phyloP scores from a whole-genome alignment of 176 grass and related monocot genomes.

The Metroxylon sagu region DNA sequence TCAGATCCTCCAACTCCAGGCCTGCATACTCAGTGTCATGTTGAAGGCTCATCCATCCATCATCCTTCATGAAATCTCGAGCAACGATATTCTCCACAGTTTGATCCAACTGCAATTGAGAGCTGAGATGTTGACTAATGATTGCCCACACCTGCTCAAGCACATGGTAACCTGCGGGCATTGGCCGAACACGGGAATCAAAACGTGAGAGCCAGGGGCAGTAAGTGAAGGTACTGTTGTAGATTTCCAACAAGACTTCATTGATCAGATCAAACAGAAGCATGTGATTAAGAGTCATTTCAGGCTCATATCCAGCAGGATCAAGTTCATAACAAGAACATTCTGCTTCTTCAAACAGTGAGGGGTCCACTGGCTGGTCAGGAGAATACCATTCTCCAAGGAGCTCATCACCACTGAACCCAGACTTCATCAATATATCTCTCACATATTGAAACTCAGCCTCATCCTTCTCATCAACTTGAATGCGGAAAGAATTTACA shows the following conservation, averaged over 20 bases:
- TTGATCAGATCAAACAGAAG: constrained; percentile 93
- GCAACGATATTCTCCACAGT: constrained; percentile 59
- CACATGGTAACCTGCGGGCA: constrained; percentile 51
- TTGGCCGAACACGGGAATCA: constrained; percentile 25
- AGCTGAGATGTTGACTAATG: constrained; percentile 46
- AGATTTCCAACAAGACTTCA: constrained; percentile 60
- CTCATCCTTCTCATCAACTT: constrained; percentile 64
- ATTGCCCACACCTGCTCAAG: constrained; percentile 71
- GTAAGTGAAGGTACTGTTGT: constrained; percentile 37
- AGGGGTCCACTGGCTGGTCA: constrained; percentile 49
- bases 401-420: constrained; percentile 37
- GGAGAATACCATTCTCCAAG: constrained; percentile 44
- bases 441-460: constrained; percentile 74
- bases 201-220: constrained; percentile 40
- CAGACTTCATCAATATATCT: constrained; percentile 70
- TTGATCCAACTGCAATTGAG: constrained; percentile 33
- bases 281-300: constrained; percentile 46
- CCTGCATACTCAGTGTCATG: constrained; percentile 36
- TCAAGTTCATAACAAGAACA: constrained; percentile 26
- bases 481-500: constrained; percentile 27
- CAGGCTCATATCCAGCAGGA: constrained; percentile 19
- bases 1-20: constrained; percentile 54
- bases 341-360: constrained; percentile 56
- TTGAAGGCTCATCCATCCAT: constrained; percentile 73
- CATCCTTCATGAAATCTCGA: constrained; percentile 45